phyloP scores from a whole-genome alignment of 345 rosid species.

The Raphanus raphanistrum region DNA sequence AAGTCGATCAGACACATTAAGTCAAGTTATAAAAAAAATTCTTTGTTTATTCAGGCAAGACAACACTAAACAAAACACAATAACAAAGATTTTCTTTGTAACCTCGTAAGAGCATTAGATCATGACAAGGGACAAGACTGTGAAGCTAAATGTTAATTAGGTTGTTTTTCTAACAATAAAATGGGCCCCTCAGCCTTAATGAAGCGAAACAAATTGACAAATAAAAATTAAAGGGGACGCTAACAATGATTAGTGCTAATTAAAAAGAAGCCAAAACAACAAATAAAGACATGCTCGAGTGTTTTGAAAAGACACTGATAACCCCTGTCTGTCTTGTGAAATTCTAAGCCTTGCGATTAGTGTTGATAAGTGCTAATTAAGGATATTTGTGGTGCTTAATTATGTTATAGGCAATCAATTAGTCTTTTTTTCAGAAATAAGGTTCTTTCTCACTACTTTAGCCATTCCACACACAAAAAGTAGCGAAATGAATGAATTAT shows the following conservation, averaged over 20 bases:
- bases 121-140: slow-evolving; percentile 39
- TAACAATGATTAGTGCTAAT: slow-evolving; percentile 36
- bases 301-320: slow-evolving; percentile 25
- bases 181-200: slow-evolving; percentile 33
- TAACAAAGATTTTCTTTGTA: slow-evolving; percentile 41
- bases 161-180: slow-evolving; percentile 16
- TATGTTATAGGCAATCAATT: slow-evolving; percentile 7
- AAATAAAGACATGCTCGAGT: slow-evolving; percentile 18
- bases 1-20: slow-evolving; percentile 27
- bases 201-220: slow-evolving; percentile 21
- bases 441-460: background rate
- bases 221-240: slow-evolving; percentile 9
- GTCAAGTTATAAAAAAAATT: background rate
- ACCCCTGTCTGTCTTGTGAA: slow-evolving; percentile 34
- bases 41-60: slow-evolving; percentile 11
- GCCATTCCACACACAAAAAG: slow-evolving; percentile 7
- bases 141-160: slow-evolving; percentile 32
- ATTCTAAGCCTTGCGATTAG: slow-evolving; percentile 25
- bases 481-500: slow-evolving; percentile 22
- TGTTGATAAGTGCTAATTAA: slow-evolving; percentile 24
- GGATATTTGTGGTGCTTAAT: slow-evolving; percentile 1
- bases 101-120: slow-evolving; percentile 43
- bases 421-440: background rate
- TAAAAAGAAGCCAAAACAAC: slow-evolving; percentile 18
- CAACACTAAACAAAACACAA: slow-evolving; percentile 39